Evolutionary conservation across 2,329 filamentous ascomycete genomes (phyloP).

Genomic region (Myriosclerotinia curreyana): DNA sequence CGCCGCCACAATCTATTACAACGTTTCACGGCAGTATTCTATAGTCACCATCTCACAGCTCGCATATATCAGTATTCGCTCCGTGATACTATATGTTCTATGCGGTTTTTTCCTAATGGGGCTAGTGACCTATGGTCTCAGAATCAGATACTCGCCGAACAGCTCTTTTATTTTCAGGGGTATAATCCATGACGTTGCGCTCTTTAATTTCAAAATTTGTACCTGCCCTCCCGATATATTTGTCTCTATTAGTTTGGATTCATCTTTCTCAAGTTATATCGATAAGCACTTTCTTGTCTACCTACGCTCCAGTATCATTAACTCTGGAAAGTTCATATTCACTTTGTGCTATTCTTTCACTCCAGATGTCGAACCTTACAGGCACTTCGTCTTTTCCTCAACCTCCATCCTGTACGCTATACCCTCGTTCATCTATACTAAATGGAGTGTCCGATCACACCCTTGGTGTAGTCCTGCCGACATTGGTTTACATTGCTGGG

Average conservation of each 20-base stretch:
- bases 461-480: constrained; percentile 11
- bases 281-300: not conserved
- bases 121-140: not conserved
- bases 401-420: not conserved
- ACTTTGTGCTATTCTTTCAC: not conserved
- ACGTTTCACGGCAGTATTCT: not conserved
- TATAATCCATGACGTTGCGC: not conserved
- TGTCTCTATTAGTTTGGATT: not conserved
- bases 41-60: not conserved
- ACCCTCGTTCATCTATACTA: constrained; percentile 1
- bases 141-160: not conserved
- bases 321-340: not conserved
- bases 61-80: not conserved
- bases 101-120: not conserved
- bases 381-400: not conserved
- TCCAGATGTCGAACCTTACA: constrained; percentile 5
- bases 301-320: not conserved
- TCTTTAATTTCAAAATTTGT: not conserved
- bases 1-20: not conserved
- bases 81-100: not conserved
- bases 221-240: not conserved
- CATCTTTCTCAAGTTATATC: not conserved
- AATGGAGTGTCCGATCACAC: constrained; percentile 11
- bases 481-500: constrained; percentile 10
- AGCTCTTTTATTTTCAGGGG: not conserved